Evolutionary conservation across 2,329 filamentous ascomycete genomes (phyloP), one percentile per base, ranked within the genome.

Genomic region (Alternaria sp.): DNA sequence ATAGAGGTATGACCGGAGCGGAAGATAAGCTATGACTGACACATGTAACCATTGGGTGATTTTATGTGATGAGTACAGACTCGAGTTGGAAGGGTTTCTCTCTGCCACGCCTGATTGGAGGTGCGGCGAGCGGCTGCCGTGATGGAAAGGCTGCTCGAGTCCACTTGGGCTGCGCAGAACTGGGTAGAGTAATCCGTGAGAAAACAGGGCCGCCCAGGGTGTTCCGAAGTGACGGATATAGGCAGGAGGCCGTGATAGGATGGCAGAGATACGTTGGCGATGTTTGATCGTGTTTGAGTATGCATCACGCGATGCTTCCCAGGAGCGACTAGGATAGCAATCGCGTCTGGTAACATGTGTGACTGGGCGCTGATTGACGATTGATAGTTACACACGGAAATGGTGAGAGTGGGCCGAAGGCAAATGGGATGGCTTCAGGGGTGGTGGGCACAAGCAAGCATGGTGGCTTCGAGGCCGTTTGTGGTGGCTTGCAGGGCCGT

Each of bases 11-110:
- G 62, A 57, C 36, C 56, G 61, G 54, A 58, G 59, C 54, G 51
- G n/a, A 46, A 57, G 54, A 67, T 54, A 61, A 61, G 51, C 30
- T 23, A 36, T 49, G 45, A 45, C 58, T 61, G 58, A 50, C 51
- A 49, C 44, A 30, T 23, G 49, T 23, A 44, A 56, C n/a, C 49
- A 45, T 32, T 30, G 26, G 51, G 46, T 23, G 28, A 43, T 30
- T 26, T 40, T 28, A 28, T 30, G 21, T 46, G 25, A 40, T 13
- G 36, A 10, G 15, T 23, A 21, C n/a, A 32, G 26, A 17, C 15
- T 30, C 11, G 26, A 17, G 25, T 19, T 47, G 44, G 25, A 50
- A 19, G 26, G 17, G 47, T 51, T 19, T 23, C 17, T 21, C 49
- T 21, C 26, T 21, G 10, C 5, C 49, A 21, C 17, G 28, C 21